These are phyloP conservation scores for Globisporangium solare DNA, from an alignment of 352 stramenopile species.

Conservation along the genomic window DNA sequence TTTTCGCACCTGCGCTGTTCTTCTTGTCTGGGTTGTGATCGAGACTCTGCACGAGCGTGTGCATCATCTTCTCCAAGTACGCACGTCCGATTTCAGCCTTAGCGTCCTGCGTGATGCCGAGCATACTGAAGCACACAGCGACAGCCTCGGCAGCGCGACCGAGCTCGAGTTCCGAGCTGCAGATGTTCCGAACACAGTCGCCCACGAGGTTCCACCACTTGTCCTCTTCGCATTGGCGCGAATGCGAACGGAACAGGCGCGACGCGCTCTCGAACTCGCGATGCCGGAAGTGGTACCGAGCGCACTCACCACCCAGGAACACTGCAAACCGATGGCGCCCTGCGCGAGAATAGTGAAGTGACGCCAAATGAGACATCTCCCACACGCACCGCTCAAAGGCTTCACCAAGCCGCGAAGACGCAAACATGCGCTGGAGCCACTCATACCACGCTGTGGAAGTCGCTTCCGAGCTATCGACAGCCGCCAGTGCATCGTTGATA, in stretches of 20 bases:
- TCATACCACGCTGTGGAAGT: constrained; percentile 44
- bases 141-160: constrained; percentile 50
- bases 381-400: constrained; percentile 53
- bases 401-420: constrained; percentile 17
- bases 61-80: constrained; percentile 46
- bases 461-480: constrained; percentile 4
- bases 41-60: constrained; percentile 40
- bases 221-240: constrained; percentile 70
- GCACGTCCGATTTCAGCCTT: constrained; percentile 39
- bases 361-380: constrained; percentile 71
- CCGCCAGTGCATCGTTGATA: neutral
- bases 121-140: constrained; percentile 57
- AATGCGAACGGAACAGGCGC: constrained; percentile 55
- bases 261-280: constrained; percentile 64
- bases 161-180: constrained; percentile 45
- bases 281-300: constrained; percentile 48
- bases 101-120: constrained; percentile 44
- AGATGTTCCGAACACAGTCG: constrained; percentile 51
- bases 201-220: constrained; percentile 67
- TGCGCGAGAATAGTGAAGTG: constrained; percentile 68
- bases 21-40: constrained; percentile 1
- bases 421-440: constrained; percentile 41
- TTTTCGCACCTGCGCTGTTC: constrained; percentile 13
- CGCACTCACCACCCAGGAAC: constrained; percentile 69
- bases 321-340: constrained; percentile 72